phyloP scores from a whole-genome alignment of 2,329 filamentous ascomycete genomes.

The Fusarium mundagurra region DNA sequence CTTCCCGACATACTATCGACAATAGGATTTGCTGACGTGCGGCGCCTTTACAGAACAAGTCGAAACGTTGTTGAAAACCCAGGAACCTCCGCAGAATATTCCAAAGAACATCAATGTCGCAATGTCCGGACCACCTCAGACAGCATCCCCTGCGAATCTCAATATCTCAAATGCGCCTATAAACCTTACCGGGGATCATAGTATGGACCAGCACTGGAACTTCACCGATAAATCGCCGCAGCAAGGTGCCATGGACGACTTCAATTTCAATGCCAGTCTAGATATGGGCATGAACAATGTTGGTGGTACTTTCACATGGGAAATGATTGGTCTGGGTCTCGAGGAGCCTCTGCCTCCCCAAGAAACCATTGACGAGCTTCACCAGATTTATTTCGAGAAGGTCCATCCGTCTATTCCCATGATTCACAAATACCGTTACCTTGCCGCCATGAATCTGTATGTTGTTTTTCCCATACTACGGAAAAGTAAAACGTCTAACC shows the following conservation, averaged over 20 bases:
- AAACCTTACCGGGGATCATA: slow-evolving; percentile 57
- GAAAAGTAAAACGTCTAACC: slow-evolving; percentile 16
- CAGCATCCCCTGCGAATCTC: slow-evolving; percentile 44
- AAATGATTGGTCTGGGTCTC: slow-evolving; percentile 71
- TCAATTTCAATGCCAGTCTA: slow-evolving; percentile 64
- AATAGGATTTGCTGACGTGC: slow-evolving; percentile 32
- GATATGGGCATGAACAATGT: slow-evolving; percentile 61
- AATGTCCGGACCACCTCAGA: slow-evolving; percentile 42
- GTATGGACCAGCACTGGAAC: slow-evolving; percentile 63
- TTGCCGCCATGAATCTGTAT: slow-evolving; percentile 86
- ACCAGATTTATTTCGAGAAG: slow-evolving; percentile 90
- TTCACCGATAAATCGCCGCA: slow-evolving; percentile 65
- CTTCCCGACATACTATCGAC: background rate
- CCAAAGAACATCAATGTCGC: slow-evolving; percentile 47
- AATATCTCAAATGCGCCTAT: slow-evolving; percentile 57
- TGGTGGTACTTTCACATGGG: slow-evolving; percentile 77
- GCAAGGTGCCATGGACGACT: slow-evolving; percentile 61
- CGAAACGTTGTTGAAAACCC: slow-evolving; percentile 86
- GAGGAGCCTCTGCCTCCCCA: slow-evolving; percentile 69
- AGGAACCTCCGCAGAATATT: slow-evolving; percentile 61
- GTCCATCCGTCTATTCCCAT: slow-evolving; percentile 87
- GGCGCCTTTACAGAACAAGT: slow-evolving; percentile 77
- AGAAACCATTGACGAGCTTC: slow-evolving; percentile 82
- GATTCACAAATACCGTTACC: slow-evolving; percentile 88
- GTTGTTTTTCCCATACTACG: slow-evolving; percentile 38